Evolutionary conservation across 805 yeast genomes (phyloP).

Genomic region (Maudiozyma barnettii): DNA sequence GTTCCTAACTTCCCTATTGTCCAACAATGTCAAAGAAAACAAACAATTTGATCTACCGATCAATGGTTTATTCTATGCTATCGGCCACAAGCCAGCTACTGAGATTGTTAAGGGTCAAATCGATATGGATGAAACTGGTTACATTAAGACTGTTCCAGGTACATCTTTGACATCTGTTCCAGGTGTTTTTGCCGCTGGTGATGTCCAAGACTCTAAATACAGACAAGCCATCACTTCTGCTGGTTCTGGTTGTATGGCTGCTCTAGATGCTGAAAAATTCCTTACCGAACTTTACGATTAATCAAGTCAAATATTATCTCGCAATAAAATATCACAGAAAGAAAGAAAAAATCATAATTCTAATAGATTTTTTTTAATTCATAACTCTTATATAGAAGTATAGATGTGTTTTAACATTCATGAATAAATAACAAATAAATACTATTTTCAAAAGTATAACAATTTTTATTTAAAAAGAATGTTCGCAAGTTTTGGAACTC

Average conservation of each 20-base stretch:
- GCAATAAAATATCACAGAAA: no score
- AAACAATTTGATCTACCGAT: constrained; percentile 62
- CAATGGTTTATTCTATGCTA: constrained; percentile 93
- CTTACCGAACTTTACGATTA: constrained; percentile 46
- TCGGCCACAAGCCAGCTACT: constrained; percentile 97
- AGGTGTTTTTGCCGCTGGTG: constrained; percentile 98
- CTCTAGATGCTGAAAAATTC: constrained; percentile 84
- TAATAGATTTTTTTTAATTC: no score
- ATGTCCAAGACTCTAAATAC: constrained; percentile 92
- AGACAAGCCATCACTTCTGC: constrained; percentile 99
- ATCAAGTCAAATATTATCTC: background rate
- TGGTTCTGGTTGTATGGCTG: constrained; percentile 99
- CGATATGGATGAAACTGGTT: constrained; percentile 80
- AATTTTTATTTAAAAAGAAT: no score
- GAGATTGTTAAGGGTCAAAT: constrained; percentile 65
- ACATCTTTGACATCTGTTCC: constrained; percentile 73
- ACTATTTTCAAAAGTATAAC: no score
- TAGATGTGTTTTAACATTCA: no score
- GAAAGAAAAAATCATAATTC: no score
- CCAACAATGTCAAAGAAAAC: constrained; percentile 65
- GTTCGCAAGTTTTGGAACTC: no score
- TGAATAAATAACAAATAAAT: no score
- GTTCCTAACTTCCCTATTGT: constrained; percentile 51
- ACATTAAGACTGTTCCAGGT: constrained; percentile 85
- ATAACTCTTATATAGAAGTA: no score